These are phyloP conservation scores for Amanita jacksonii DNA, from an alignment of 768 basidiomycete genomes.

Conservation along the genomic window DNA sequence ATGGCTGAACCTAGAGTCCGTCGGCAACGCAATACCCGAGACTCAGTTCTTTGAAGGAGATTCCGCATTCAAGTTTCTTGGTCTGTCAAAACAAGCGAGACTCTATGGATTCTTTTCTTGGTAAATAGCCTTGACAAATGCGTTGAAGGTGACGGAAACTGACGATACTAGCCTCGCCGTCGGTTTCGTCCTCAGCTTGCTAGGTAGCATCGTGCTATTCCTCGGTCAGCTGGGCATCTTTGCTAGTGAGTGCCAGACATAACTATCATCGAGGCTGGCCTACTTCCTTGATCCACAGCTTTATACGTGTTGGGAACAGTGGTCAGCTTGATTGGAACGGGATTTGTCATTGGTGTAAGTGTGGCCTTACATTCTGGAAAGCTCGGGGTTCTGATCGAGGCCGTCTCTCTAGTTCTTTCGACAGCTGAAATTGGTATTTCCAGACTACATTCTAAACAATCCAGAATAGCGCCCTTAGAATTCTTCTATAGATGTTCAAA, in stretches of 20 bases:
- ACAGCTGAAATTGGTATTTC: conserved; percentile 69
- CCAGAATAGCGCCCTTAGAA: neutral
- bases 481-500: conserved; percentile 84
- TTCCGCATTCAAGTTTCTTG: conserved; percentile 75
- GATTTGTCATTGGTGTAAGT: conserved; percentile 84
- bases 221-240: conserved; percentile 60
- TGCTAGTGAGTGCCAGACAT: conserved; percentile 46
- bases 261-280: too few relatives aligned
- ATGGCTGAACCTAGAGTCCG: conserved; percentile 81
- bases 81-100: conserved; percentile 68
- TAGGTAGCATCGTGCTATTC: conserved; percentile 74
- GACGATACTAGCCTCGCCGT: conserved; percentile 42
- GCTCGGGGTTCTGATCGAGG: too few relatives aligned
- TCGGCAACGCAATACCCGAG: conserved; percentile 54
- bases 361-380: too few relatives aligned
- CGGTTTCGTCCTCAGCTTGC: conserved; percentile 72
- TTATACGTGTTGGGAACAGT: conserved; percentile 79
- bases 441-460: neutral
- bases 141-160: neutral
- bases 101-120: conserved; percentile 83
- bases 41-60: conserved; percentile 83
- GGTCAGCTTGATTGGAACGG: conserved; percentile 77
- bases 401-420: conserved; percentile 65
- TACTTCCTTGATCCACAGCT: too few relatives aligned
- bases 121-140: conserved; percentile 31